These are phyloP conservation scores for Pseudopithomyces maydicus DNA, from an alignment of 2,329 filamentous ascomycete species.

Conservation along the genomic window DNA sequence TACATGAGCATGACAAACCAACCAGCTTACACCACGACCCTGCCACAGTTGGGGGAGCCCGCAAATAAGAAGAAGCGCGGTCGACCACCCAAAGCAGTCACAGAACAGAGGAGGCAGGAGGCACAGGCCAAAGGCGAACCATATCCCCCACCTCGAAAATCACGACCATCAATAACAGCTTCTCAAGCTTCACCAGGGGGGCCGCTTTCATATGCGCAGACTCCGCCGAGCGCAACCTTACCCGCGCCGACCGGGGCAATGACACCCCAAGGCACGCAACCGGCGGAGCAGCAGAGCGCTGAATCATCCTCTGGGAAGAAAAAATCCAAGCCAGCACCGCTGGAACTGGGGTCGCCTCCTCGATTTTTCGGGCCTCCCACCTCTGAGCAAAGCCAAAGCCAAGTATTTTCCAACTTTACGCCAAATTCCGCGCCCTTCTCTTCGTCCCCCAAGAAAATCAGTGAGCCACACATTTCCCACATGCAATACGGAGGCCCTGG, in stretches of 20 bases:
- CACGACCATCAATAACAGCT: conserved; percentile 35
- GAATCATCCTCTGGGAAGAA: conserved; percentile 45
- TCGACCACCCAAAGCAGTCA: conserved; percentile 54
- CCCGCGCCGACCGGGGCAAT: conserved; percentile 23
- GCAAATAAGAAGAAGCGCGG: conserved; percentile 54
- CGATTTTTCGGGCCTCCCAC: conserved; percentile 30
- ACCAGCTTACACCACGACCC: conserved; percentile 34
- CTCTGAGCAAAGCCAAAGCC: conserved; percentile 31
- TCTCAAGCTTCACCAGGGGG: conserved; percentile 30
- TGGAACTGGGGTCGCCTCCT: conserved; percentile 42
- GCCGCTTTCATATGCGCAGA: conserved; percentile 29
- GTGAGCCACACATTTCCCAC: conserved; percentile 11
- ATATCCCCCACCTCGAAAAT: conserved; percentile 44
- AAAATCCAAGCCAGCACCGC: conserved; percentile 37
- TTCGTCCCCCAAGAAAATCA: conserved; percentile 38
- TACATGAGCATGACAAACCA: conserved; percentile 32
- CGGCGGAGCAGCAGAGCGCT: conserved; percentile 29
- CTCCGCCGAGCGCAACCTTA: conserved; percentile 30
- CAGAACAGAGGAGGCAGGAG: conserved; percentile 50
- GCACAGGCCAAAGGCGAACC: conserved; percentile 46
- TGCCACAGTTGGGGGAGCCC: conserved; percentile 39
- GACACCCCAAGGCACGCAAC: conserved; percentile 36
- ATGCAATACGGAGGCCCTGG: neutral
- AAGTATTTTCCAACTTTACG: conserved; percentile 40
- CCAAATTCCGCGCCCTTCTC: conserved; percentile 43